Evolutionary conservation across 768 basidiomycete species (phyloP), one percentile per base, ranked within the genome.

Genomic region (Mycena chlorophos): DNA sequence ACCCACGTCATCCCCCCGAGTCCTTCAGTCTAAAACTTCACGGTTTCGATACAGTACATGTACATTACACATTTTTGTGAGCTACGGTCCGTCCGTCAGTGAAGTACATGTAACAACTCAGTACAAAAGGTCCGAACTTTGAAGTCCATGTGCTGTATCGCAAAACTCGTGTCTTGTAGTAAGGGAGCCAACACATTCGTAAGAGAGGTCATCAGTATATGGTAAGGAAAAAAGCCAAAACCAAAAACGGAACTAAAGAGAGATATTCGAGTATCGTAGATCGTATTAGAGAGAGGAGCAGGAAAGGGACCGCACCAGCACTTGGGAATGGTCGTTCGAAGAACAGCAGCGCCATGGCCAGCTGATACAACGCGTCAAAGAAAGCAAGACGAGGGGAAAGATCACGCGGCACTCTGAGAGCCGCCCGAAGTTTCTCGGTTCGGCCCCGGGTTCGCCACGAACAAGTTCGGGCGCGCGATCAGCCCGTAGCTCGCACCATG

Each of bases 391-490:
- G 4, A 26, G 22, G 14, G 13, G 52, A 57, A n/a, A 51, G 49
- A 23, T 40, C 51, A 52, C 25, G 30, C 34, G n/a, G 25, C 20
- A 50, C 29, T 4, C 8, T 19, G 45, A 56, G 31, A 40, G 48
- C 50, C 28, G 28, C 34, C 20, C 26, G 25, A 37, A 34, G 20
- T 38, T 20, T 54, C 59, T 45, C 69, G 63, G 51, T 72, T 19
- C 8, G 22, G 64, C 63, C 87, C 85, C 17, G 90, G 89, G 69
- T 92, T 91, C 22, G 87, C 87, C 49, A 92, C 77, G 61, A 82
- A 91, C 27, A 92, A 74, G 58, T 82, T 82, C 19, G 81, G 71
- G 56, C 80, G 78, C 22, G 83, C 82, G 30, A 78, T 84, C 29
- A 91, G 76, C 13, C 88, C 88, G 66, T 91, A 91, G 25, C 80